Conservation (phyloP, 2,329 filamentous ascomycete species). For the Alternaria sp. region DNA sequence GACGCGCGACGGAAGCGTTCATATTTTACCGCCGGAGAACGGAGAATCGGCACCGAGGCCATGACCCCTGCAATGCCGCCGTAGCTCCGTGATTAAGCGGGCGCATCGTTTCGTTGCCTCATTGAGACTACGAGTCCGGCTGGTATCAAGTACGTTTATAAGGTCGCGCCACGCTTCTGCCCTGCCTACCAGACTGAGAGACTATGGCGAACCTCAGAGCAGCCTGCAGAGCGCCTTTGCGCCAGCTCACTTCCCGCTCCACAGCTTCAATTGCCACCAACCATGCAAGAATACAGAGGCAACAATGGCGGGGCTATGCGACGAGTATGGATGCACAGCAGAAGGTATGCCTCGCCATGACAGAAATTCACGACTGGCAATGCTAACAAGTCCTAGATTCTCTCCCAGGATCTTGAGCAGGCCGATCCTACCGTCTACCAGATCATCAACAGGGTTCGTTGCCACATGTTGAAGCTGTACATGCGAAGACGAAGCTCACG, state of each 20-base stretch:
- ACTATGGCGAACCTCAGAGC: slow-evolving; percentile 55
- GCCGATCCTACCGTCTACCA: slow-evolving; percentile 87
- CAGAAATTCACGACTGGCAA: not conserved
- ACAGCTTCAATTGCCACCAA: slow-evolving; percentile 39
- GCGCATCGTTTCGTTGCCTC: slow-evolving; percentile 33
- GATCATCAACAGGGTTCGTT: slow-evolving; percentile 85
- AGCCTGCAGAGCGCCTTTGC: slow-evolving; percentile 51
- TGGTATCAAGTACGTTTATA: slow-evolving; percentile 29
- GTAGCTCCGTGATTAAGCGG: slow-evolving; percentile 29
- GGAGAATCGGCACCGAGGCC: slow-evolving; percentile 15
- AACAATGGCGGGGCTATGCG: slow-evolving; percentile 52
- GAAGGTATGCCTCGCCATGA: slow-evolving; percentile 49
- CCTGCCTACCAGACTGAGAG: slow-evolving; percentile 16
- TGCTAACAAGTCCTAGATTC: slow-evolving; percentile 65
- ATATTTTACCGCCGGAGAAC: slow-evolving; percentile 34
- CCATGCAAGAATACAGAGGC: slow-evolving; percentile 43
- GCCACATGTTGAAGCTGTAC: slow-evolving; percentile 18
- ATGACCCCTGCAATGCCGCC: slow-evolving; percentile 13
- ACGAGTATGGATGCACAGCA: slow-evolving; percentile 59
- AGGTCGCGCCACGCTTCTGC: slow-evolving; percentile 25
- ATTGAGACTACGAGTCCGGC: slow-evolving; percentile 35
- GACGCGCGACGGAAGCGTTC: slow-evolving; percentile 24
- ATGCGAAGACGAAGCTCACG: slow-evolving; percentile 27
- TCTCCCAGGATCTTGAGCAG: slow-evolving; percentile 80
- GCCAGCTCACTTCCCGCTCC: slow-evolving; percentile 43